Base-by-base conservation (phyloP, 2,329 filamentous ascomycete genomes). In the Fusarium sambucinum region DNA sequence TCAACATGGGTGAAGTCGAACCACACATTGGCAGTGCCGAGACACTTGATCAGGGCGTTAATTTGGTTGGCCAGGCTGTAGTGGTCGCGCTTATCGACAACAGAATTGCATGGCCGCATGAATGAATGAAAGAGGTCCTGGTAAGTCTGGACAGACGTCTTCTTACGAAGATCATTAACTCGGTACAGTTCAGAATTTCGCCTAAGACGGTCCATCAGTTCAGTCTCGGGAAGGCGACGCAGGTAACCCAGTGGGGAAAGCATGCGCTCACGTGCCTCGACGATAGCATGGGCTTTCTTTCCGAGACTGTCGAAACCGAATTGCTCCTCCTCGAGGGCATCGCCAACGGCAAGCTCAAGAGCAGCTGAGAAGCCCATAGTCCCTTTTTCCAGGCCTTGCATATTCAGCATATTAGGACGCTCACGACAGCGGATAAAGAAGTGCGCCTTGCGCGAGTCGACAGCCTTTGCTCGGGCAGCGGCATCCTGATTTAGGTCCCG, bases 1-100 rank as follows among this genome's bases (percentile, higher is more conserved):
- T 93, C 90, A 9, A 93, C 88, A 32, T 89, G 84, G 21, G 89
- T 90, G 68, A 93, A 91, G 77, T 93, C 90, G 52, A 91, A 85
- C 91, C 91, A 93, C 45, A 92, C 86, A 57, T 90, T 89, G 55
- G 88, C 84, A 10, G 87, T 80, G 1, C 85, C 86, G 44, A 93
- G 82, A 12, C 90, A 86, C 74, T 88, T 88, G 45, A 93, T 83
- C 19, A 93, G 79, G 6, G 88, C 86, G 68, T 89, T 84, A 57
- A 93, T 92, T 74, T 93, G 91, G 35, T 91, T 88, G 42, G 89
- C 84, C 21, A 93, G 80, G 55, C 90, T 87, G 72, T 87, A 86
- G 6, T 86, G 87, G 71, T 90, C 85, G 30, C 83, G 81, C 73
- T 80, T 84, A 78, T 86, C 89, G 63, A 85, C 85, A 59, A 84